Conservation (phyloP, 768 basidiomycete species). For the Aureoboletus auriporus region DNA sequence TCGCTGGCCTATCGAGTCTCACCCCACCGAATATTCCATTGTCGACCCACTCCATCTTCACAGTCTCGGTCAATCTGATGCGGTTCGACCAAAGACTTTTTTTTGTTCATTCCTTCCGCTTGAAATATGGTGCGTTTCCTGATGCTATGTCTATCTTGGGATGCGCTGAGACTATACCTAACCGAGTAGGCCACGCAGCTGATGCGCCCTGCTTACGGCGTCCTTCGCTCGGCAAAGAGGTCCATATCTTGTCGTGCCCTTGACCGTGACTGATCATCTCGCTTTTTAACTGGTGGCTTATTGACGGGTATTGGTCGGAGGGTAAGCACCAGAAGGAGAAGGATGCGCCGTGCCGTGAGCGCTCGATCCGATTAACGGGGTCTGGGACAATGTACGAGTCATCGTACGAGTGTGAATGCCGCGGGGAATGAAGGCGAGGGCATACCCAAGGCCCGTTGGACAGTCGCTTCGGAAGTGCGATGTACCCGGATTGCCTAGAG, state of each 20-base stretch:
- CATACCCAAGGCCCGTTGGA: not conserved
- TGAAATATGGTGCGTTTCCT: not conserved
- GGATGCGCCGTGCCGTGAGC: slow-evolving; percentile 10
- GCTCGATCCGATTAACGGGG: slow-evolving; percentile 18
- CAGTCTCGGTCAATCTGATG: slow-evolving; percentile 7
- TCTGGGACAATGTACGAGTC: slow-evolving; percentile 6
- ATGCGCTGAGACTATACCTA: slow-evolving; percentile 9
- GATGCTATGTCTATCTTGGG: slow-evolving; percentile 20
- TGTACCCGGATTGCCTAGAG: slow-evolving; percentile 11
- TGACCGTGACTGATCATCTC: slow-evolving; percentile 9
- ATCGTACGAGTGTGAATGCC: slow-evolving; percentile 25
- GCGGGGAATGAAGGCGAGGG: slow-evolving; percentile 26
- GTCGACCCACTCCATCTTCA: slow-evolving; percentile 10
- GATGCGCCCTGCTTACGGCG: slow-evolving; percentile 32
- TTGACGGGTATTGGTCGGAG: slow-evolving; percentile 10
- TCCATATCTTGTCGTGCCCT: no score
- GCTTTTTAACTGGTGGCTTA: slow-evolving; percentile 14
- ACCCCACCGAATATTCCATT: slow-evolving; percentile 17
- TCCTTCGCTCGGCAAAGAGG: slow-evolving; percentile 15
- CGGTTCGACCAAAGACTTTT: slow-evolving; percentile 4
- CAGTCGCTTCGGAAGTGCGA: slow-evolving; percentile 1
- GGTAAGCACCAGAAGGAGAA: slow-evolving; percentile 8
- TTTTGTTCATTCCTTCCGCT: no score
- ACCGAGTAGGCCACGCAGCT: slow-evolving; percentile 25
- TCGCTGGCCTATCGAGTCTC: slow-evolving; percentile 5